A percentile compares a stretch with the other conserved stretches of the same genome.
These are phyloP conservation scores for Neofusicoccum umdonicola DNA, from an alignment of 2,329 filamentous ascomycete genomes.

Conservation along the genomic window DNA sequence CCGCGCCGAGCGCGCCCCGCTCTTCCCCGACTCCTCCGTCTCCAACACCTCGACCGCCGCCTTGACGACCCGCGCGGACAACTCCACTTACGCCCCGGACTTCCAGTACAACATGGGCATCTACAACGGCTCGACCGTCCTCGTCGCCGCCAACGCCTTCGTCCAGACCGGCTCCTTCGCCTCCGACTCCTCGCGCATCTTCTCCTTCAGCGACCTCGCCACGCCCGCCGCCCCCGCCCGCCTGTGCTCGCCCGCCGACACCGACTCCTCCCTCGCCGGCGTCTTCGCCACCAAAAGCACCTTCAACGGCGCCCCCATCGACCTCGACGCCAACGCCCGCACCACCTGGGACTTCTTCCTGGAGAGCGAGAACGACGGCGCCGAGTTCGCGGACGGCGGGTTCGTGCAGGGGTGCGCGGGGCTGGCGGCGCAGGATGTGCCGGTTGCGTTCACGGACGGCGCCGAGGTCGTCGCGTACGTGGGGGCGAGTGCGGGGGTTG, in stretches of 20 bases:
- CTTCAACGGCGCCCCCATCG: not conserved
- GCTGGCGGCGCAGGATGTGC: not conserved
- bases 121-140: slow-evolving; percentile 1
- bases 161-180: not conserved
- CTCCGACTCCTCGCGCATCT: not conserved
- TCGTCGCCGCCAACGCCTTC: slow-evolving; percentile 2
- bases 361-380: not conserved
- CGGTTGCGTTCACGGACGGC: not conserved
- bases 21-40: not conserved
- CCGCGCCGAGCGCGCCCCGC: not conserved
- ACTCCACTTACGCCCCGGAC: not conserved
- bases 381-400: not conserved
- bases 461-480: not conserved
- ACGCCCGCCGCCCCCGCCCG: not conserved
- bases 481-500: slow-evolving; percentile 2
- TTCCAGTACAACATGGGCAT: slow-evolving; percentile 10
- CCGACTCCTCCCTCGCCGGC: not conserved
- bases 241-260: slow-evolving; percentile 2
- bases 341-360: not conserved
- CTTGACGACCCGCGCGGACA: not conserved
- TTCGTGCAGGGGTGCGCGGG: not conserved
- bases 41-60: not conserved
- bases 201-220: slow-evolving; percentile 11
- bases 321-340: not conserved
- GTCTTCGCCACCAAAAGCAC: not conserved